Conservation (phyloP, 1,139 yeast genomes). For the Candida freyschussii region DNA sequence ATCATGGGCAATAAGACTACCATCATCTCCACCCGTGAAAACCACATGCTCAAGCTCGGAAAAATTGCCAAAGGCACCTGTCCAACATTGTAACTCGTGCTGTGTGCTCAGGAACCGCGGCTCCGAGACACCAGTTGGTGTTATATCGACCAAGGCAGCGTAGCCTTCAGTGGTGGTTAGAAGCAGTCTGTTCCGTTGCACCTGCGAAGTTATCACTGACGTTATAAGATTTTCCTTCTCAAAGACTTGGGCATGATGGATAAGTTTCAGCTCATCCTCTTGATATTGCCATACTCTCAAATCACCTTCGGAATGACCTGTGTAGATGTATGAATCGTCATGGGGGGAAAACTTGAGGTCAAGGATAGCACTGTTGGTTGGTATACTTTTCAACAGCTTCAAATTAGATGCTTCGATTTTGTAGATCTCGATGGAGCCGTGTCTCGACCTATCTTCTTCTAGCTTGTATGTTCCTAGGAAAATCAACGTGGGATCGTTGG, state of each 20-base stretch:
- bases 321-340: slow-evolving; percentile 43
- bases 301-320: slow-evolving; percentile 81
- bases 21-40: slow-evolving; percentile 92
- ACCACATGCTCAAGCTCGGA: slow-evolving; percentile 53
- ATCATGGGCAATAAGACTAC: slow-evolving; percentile 72
- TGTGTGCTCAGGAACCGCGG: slow-evolving; percentile 18
- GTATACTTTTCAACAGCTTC: slow-evolving; percentile 25
- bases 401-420: slow-evolving; percentile 25
- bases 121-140: slow-evolving; percentile 7
- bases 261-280: slow-evolving; percentile 19
- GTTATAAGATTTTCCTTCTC: slow-evolving; percentile 54
- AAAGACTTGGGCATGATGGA: slow-evolving; percentile 37
- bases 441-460: slow-evolving; percentile 49
- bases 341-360: slow-evolving; percentile 66
- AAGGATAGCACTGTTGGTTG: slow-evolving; percentile 60
- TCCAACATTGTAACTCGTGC: slow-evolving; percentile 88
- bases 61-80: slow-evolving; percentile 63
- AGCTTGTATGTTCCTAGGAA: slow-evolving; percentile 78
- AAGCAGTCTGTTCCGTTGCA: slow-evolving; percentile 31
- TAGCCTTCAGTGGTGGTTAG: slow-evolving; percentile 61
- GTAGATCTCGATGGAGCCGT: slow-evolving; percentile 73
- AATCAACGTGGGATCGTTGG: slow-evolving; percentile 42
- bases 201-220: slow-evolving; percentile 58
- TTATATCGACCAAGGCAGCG: slow-evolving; percentile 34
- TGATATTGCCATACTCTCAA: slow-evolving; percentile 55